A percentile compares a stretch with the other conserved stretches of the same genome.
Conservation (phyloP, 2,329 filamentous ascomycete species). For the Nigrospora osmanthi region DNA sequence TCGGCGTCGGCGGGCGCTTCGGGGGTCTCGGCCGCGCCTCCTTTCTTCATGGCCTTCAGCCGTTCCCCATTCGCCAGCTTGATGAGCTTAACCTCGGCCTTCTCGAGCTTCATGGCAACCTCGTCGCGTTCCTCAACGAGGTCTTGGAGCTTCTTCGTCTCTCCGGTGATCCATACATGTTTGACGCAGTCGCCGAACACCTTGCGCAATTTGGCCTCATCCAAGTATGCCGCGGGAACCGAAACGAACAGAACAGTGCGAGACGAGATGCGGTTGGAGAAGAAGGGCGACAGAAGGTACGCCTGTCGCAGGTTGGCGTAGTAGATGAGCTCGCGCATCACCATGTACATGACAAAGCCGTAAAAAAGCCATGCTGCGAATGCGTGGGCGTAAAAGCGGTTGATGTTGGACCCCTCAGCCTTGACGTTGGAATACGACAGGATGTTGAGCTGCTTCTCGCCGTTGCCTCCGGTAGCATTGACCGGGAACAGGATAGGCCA, state of each 20-base stretch:
- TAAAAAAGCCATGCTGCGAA: conserved; percentile 77
- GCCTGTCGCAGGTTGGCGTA: conserved; percentile 91
- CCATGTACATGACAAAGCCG: conserved; percentile 79
- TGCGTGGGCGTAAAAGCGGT: conserved; percentile 75
- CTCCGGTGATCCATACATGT: conserved; percentile 75
- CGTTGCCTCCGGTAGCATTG: conserved; percentile 72
- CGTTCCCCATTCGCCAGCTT: conserved; percentile 67
- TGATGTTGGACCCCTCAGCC: conserved; percentile 37
- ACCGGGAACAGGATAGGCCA: conserved; percentile 84
- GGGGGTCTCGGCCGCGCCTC: conserved; percentile 32
- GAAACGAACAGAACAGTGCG: conserved; percentile 85
- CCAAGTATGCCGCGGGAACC: conserved; percentile 71
- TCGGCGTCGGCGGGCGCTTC: conserved; percentile 53
- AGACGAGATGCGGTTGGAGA: conserved; percentile 79
- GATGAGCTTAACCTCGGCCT: conserved; percentile 79
- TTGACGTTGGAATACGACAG: conserved; percentile 73
- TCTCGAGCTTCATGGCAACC: conserved; percentile 74
- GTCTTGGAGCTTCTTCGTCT: conserved; percentile 70
- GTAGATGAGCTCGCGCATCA: conserved; percentile 82
- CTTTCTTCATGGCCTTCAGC: conserved; percentile 59
- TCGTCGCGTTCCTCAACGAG: conserved; percentile 76
- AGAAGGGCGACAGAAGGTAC: conserved; percentile 78
- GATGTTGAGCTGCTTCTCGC: conserved; percentile 60
- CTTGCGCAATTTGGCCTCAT: conserved; percentile 66
- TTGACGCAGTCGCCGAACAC: conserved; percentile 79